Conservation (phyloP, 2,329 filamentous ascomycete species). For the Colletotrichum melonis region DNA sequence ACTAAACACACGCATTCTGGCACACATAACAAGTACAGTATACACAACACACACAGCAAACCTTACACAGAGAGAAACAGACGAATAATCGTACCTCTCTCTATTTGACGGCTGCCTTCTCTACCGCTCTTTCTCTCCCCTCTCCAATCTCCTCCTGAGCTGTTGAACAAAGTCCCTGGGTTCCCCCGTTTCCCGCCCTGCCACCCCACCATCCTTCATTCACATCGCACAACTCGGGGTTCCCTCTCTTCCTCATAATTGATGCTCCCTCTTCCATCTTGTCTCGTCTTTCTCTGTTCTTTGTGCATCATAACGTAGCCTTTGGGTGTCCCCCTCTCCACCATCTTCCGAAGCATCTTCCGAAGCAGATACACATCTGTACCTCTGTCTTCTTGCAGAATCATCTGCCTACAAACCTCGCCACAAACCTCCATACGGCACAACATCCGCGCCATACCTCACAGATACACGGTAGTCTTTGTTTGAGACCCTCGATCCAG, state of each 20-base stretch:
- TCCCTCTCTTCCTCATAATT: slow-evolving; percentile 7
- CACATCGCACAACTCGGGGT: slow-evolving; percentile 16
- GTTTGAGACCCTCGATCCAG: not conserved
- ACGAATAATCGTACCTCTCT: not conserved
- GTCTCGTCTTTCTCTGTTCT: not conserved
- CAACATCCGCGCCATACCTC: not conserved
- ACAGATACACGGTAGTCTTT: not conserved
- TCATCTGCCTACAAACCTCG: not conserved
- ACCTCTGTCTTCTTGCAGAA: not conserved
- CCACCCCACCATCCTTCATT: not conserved
- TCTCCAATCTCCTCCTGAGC: not conserved
- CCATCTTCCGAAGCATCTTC: not conserved
- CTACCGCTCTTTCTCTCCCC: not conserved
- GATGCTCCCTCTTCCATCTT: not conserved
- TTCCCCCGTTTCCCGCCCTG: slow-evolving; percentile 1
- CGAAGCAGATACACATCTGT: not conserved
- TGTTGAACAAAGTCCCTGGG: not conserved
- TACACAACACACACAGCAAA: not conserved
- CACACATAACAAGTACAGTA: not conserved
- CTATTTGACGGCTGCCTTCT: not conserved
- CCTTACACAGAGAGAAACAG: not conserved
- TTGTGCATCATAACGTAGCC: not conserved
- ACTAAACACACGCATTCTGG: not conserved
- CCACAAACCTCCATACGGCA: not conserved
- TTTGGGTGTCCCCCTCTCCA: too few relatives aligned